These are phyloP conservation scores for Ganoderma sinense DNA, from an alignment of 1,284 basidiomycete genomes.

Conservation along the genomic window DNA sequence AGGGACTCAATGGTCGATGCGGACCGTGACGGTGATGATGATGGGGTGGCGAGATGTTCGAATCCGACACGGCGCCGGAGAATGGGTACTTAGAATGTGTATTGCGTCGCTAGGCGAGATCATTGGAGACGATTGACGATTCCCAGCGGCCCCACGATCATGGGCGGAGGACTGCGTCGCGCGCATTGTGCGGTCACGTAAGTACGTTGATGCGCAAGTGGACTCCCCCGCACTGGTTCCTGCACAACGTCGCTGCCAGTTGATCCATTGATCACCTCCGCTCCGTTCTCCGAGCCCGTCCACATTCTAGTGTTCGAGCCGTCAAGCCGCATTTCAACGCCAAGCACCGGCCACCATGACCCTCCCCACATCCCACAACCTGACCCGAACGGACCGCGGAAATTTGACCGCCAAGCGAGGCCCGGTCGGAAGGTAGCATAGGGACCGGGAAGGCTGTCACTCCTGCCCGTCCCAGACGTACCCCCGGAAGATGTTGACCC, in stretches of 20 bases:
- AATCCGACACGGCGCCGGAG: not conserved
- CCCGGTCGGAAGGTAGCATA: not conserved
- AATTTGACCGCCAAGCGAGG: not conserved
- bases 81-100: not conserved
- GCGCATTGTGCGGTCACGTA: not conserved
- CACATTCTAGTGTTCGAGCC: not conserved
- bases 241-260: not conserved
- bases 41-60: not conserved
- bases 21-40: not conserved
- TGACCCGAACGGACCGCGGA: not conserved
- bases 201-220: not conserved
- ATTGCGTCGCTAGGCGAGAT: not conserved
- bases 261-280: not conserved
- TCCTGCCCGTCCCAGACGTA: conserved; percentile 75
- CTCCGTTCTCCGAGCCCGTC: not conserved
- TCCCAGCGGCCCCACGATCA: not conserved
- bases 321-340: not conserved
- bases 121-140: not conserved
- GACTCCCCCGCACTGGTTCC: not conserved
- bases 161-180: not conserved
- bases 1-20: not conserved
- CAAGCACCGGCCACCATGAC: not conserved
- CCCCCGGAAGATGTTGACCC: conserved; percentile 71
- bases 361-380: not conserved
- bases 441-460: not conserved